Base-by-base conservation (phyloP, 2,329 filamentous ascomycete genomes). In the Lachnellula subtilissima region DNA sequence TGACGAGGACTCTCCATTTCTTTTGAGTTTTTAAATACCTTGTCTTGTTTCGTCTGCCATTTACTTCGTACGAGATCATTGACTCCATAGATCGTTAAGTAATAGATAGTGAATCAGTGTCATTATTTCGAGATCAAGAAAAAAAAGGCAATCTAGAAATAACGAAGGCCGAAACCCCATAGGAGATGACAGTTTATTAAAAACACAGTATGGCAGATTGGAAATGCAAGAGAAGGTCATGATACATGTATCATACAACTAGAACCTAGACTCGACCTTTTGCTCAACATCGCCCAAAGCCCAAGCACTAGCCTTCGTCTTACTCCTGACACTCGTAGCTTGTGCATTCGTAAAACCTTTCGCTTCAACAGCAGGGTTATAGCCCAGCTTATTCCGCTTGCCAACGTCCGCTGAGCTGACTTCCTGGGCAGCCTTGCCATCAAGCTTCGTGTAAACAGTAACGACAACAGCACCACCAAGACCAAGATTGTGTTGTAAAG, bases 401-500 rank as follows among this genome's bases (percentile, higher is more conserved):
- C 79, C 89, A 8, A 96, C 81, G 48, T 82, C 79, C 4, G 78
- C 81, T 52, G 82, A 83, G 19, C 82, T 78, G 4, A 95, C 71
- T 11, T 78, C 80, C 50, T 82, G 82, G 23, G 82, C 79, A 4
- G 91, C 70, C 71, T 81, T 78, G 11, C 90, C 89, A 71, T 97
- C 93, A 0, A 88, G 87, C 15, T 92, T 83, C 74, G 85, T 85
- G 73, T 97, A 97, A 3, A 97, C 88, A 0, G 90, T 93, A 22
- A 94, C 89, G 0, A 97, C 92, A 1, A 86, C 91, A 3, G 92
- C 93, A 53, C 94, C 94, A 14, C 93, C 93, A 5, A 97, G 79
- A 0, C 93, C 94, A 1, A 97, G 79, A 69, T 97, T 97, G 71
- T 97, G 94, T 77, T 97, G 92, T 62, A 97, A 76, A 55, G 88